phyloP scores from a whole-genome alignment of 129 eudicot species.

The Arctium lappa region DNA sequence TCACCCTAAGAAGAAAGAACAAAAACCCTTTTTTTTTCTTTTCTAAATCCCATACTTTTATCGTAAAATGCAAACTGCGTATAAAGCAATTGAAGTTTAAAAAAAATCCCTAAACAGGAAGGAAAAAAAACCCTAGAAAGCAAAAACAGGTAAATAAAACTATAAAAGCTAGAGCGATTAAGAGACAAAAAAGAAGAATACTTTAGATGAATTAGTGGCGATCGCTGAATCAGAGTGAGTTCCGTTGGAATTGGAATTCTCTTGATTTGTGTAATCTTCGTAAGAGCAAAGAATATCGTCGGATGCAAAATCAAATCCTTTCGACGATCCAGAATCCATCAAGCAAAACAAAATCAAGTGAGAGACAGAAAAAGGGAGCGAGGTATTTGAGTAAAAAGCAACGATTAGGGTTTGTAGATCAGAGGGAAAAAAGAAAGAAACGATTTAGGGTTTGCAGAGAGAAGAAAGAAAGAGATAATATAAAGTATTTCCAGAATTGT shows the following conservation, averaged over 20 bases:
- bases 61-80: background rate
- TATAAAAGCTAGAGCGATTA: background rate
- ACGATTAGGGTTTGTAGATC: background rate
- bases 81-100: background rate
- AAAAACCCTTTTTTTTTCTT: background rate
- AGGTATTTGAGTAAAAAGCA: background rate
- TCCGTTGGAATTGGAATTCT: slow-evolving; percentile 43
- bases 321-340: slow-evolving; percentile 84
- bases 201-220: slow-evolving; percentile 51
- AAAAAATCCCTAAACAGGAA: background rate
- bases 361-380: background rate
- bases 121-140: background rate
- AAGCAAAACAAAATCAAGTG: background rate
- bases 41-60: background rate
- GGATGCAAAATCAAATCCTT: slow-evolving; percentile 67
- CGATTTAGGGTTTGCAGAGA: background rate
- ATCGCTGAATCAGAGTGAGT: slow-evolving; percentile 52
- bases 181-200: slow-evolving; percentile 13
- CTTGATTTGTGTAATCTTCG: slow-evolving; percentile 65
- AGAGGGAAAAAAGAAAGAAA: background rate
- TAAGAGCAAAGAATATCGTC: slow-evolving; percentile 83
- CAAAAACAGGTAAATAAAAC: background rate
- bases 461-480: background rate
- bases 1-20: background rate
- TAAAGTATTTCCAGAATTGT: background rate